Evolutionary conservation across 106 monocot species (phyloP).

Genomic region (Ottelia alismoides): DNA sequence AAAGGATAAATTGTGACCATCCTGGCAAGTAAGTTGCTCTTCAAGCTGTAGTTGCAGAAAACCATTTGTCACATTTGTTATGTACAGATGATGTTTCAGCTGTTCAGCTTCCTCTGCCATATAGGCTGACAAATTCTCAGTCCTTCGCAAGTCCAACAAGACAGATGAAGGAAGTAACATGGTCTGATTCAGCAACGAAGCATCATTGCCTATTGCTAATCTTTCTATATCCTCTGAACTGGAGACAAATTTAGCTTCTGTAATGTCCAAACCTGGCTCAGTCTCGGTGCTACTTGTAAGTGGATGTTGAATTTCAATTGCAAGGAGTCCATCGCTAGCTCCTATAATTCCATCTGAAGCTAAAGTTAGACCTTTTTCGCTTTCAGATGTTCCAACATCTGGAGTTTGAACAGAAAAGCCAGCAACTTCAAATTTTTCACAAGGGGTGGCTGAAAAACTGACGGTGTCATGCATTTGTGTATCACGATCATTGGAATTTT

Average conservation of each 20-base stretch:
- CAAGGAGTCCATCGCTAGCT: too few relatives aligned
- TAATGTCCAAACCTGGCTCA: not conserved
- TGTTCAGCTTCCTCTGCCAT: conserved; percentile 41
- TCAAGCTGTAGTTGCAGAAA: conserved; percentile 44
- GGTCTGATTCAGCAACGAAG: not conserved
- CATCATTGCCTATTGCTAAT: not conserved
- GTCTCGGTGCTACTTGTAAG: not conserved
- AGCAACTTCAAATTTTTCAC: too few relatives aligned
- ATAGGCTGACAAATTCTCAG: too few relatives aligned
- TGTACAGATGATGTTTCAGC: conserved; percentile 58
- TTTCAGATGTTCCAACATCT: too few relatives aligned
- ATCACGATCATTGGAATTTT: too few relatives aligned
- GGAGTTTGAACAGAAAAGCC: too few relatives aligned
- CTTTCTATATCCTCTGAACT: not conserved
- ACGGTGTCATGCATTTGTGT: too few relatives aligned
- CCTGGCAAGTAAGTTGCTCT: conserved; percentile 23
- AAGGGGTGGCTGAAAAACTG: too few relatives aligned
- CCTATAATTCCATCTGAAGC: too few relatives aligned
- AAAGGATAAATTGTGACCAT: conserved; percentile 17
- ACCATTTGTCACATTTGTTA: conserved; percentile 42
- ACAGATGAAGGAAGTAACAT: not conserved
- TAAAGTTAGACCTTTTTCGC: too few relatives aligned
- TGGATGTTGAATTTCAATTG: too few relatives aligned
- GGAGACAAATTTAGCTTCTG: not conserved
- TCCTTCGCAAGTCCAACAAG: too few relatives aligned